Base-by-base conservation (phyloP, 306 rosid genomes). In the Pachyrhizus erosus region DNA sequence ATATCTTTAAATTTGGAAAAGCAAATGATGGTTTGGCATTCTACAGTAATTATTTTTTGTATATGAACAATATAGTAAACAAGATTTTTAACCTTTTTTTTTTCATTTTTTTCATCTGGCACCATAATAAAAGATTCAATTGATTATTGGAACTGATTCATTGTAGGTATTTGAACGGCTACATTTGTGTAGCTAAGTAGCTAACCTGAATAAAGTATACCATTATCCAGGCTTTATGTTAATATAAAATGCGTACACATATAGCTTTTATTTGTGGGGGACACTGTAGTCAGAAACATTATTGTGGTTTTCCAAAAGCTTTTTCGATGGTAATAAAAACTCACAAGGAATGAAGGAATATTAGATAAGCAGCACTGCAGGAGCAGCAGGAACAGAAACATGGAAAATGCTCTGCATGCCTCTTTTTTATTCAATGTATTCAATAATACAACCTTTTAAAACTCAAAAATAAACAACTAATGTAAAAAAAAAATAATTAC, bases 211-310 rank as follows among this genome's bases (percentile, higher is more conserved):
- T 65, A 43, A 67, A 84, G 49, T 78, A 43, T 6, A 64, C n/a
- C 52, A 40, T 72, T 27, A 39, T 64, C 71, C 55, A 51, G 15
- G 15, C 54, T 72, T 62, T 39, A 64, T 65, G 49, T 62, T 52
- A 26, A 1, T 40, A n/a, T 18, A 10, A 21, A 49, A 68, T 76
- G 39, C 7, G 21, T 26, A 43, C 18, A 23, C 18, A 37, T 49
- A 15, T 70, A 33, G 61, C 20, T 58, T 60, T 49, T n/a, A 23
- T 45, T 27, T 48, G 75, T 68, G 75, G 82, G 84, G 84, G 74
- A 80, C 78, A 58, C 34, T 31, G 40, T 43, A 76, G 87, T 65
- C 80, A 79, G 74, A 85, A 49, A 76, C 74, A 66, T 82, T 48
- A 49, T 52, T 45, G 76, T 51, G 52, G 75, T 73, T 70, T 74